phyloP scores from a whole-genome alignment of 2,329 filamentous ascomycete species.

The Knoxdaviesia proteae region DNA sequence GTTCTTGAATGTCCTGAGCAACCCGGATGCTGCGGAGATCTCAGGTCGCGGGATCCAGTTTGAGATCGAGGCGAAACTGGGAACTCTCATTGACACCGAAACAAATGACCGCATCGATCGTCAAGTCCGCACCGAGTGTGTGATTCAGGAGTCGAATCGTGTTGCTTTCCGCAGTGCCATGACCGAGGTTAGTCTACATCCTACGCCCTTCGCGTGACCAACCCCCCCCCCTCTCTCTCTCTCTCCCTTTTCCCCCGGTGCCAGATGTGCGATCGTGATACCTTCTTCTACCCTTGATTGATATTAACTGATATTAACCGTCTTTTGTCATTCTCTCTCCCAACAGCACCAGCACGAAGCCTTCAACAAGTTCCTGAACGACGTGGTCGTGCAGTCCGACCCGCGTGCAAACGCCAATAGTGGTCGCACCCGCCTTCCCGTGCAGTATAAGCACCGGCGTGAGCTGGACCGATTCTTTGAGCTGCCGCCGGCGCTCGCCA shows the following conservation, averaged over 20 bases:
- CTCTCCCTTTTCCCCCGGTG: too few relatives aligned
- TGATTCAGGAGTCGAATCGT: slow-evolving; percentile 39
- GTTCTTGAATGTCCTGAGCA: slow-evolving; percentile 47
- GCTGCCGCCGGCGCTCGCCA: slow-evolving; percentile 37
- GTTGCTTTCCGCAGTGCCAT: slow-evolving; percentile 71
- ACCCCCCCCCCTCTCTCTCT: not conserved
- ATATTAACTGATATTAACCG: too few relatives aligned
- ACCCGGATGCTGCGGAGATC: slow-evolving; percentile 44
- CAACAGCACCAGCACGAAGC: slow-evolving; percentile 53
- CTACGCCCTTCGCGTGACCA: not conserved
- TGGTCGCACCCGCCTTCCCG: slow-evolving; percentile 29
- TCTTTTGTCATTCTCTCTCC: not conserved
- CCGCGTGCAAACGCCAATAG: slow-evolving; percentile 24
- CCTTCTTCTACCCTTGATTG: too few relatives aligned
- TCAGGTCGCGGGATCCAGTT: slow-evolving; percentile 47
- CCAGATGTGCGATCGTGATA: too few relatives aligned
- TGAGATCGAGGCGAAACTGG: slow-evolving; percentile 89
- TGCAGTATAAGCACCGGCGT: slow-evolving; percentile 64
- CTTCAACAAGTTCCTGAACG: slow-evolving; percentile 74
- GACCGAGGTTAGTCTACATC: slow-evolving; percentile 48
- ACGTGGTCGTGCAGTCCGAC: slow-evolving; percentile 36
- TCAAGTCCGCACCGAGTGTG: slow-evolving; percentile 47
- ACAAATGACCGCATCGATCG: slow-evolving; percentile 48
- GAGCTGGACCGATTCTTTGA: slow-evolving; percentile 75
- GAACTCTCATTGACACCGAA: slow-evolving; percentile 55